phyloP scores from a whole-genome alignment of 441 rosid genomes.

The Populus tomentosa region DNA sequence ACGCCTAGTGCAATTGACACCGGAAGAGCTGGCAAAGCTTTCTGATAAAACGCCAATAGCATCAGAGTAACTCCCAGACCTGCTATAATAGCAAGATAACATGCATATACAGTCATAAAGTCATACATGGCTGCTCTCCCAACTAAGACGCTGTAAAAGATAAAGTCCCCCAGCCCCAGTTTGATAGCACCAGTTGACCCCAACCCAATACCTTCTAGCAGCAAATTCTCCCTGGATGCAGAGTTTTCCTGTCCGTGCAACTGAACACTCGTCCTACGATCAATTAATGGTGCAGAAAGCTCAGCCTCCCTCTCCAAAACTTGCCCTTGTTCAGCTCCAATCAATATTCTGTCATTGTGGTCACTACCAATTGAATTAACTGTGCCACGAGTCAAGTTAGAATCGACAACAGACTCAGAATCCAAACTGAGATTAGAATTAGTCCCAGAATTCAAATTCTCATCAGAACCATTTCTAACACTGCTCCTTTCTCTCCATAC shows the following conservation, averaged over 20 bases:
- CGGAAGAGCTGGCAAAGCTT: constrained; percentile 89
- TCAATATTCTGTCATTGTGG: constrained; percentile 23
- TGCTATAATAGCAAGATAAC: constrained; percentile 87
- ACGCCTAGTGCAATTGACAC: constrained; percentile 80
- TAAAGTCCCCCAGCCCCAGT: constrained; percentile 87
- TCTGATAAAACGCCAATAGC: constrained; percentile 77
- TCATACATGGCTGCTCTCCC: constrained; percentile 95
- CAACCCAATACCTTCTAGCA: constrained; percentile 76
- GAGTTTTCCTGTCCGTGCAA: constrained; percentile 22
- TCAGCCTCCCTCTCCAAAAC: constrained; percentile 33
- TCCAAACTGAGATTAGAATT: constrained; percentile 8
- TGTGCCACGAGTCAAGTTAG: constrained; percentile 15
- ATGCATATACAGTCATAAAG: constrained; percentile 87
- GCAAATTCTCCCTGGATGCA: constrained; percentile 33
- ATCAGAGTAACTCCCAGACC: constrained; percentile 77
- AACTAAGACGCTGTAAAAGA: constrained; percentile 86
- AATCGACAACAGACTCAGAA: constrained; percentile 12
- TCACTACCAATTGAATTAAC: constrained; percentile 16
- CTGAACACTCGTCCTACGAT: constrained; percentile 28
- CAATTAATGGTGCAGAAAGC: constrained; percentile 62
- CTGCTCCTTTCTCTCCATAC: constrained; percentile 67
- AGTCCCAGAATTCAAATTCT: constrained; percentile 13
- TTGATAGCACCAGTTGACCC: constrained; percentile 88
- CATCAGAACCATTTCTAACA: constrained; percentile 18
- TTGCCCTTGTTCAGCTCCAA: constrained; percentile 38